These are phyloP conservation scores for Mytilinidion resinicola DNA, from an alignment of 495 filamentous ascomycete genomes.

Conservation along the genomic window DNA sequence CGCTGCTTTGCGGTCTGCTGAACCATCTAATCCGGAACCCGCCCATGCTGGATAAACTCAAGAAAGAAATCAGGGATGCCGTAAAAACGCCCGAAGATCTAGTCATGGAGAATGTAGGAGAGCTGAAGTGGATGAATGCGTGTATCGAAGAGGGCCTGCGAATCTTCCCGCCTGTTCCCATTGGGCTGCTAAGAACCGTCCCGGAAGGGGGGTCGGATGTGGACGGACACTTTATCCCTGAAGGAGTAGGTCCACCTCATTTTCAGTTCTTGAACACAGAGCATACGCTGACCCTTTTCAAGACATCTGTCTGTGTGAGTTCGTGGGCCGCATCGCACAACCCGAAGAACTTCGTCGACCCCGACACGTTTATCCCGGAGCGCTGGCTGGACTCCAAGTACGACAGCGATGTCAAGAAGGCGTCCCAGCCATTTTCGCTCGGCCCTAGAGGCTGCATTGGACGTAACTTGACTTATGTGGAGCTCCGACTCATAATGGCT, in stretches of 20 bases:
- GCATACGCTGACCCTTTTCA: not conserved
- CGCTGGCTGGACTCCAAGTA: constrained; percentile 25
- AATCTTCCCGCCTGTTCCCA: constrained; percentile 47
- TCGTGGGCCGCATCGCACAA: constrained; percentile 23
- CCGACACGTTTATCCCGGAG: constrained; percentile 32
- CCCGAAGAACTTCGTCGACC: constrained; percentile 27
- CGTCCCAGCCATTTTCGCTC: constrained; percentile 28
- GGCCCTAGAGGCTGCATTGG: constrained; percentile 34
- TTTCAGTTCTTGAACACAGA: not conserved
- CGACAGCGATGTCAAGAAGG: constrained; percentile 26
- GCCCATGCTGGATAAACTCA: constrained; percentile 3
- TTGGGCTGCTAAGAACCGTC: constrained; percentile 43
- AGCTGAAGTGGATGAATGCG: constrained; percentile 40
- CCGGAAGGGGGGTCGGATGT: constrained; percentile 40
- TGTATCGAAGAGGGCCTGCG: constrained; percentile 50
- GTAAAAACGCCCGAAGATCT: constrained; percentile 25
- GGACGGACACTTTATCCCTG: constrained; percentile 37
- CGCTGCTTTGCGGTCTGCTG: constrained; percentile 26
- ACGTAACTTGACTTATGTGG: constrained; percentile 27
- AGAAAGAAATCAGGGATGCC: constrained; percentile 24
- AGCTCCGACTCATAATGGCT: constrained; percentile 30
- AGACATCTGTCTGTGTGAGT: constrained; percentile 20
- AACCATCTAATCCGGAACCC: constrained; percentile 25
- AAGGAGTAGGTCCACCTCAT: constrained; percentile 19
- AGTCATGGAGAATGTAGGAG: constrained; percentile 33